Percentiles rank a stretch among this genome's conserved stretches.
Evolutionary conservation across 31 red algal species (phyloP).

Genomic region (Pterothamnion heteromorphum): DNA sequence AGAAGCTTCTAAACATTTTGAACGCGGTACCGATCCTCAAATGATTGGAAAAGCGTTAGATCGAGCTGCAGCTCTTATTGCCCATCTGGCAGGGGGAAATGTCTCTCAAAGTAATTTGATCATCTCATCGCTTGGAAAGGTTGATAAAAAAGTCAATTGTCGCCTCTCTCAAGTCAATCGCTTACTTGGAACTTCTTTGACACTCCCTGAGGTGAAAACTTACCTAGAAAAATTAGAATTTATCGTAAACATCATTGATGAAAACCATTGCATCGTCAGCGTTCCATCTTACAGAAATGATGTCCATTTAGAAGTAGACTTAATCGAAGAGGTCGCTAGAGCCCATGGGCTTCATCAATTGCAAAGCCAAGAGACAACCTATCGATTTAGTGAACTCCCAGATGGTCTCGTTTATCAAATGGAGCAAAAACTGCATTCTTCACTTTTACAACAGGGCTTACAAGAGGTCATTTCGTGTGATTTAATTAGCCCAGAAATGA

Average conservation of each 20-base stretch:
- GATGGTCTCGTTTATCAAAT: neutral
- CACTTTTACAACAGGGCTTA: neutral
- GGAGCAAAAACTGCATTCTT: neutral
- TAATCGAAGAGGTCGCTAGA: constrained; percentile 35
- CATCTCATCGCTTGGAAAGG: neutral
- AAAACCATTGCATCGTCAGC: neutral
- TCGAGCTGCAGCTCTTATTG: neutral
- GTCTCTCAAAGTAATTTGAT: neutral
- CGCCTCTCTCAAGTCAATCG: neutral
- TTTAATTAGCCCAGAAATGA: neutral
- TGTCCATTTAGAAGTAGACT: neutral
- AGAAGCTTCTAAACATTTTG: constrained; percentile 37
- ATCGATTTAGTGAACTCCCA: neutral
- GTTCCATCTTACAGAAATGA: neutral
- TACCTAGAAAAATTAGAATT: neutral
- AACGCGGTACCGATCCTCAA: constrained; percentile 35
- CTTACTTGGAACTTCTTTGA: too few relatives aligned
- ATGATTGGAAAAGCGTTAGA: neutral
- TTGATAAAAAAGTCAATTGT: neutral
- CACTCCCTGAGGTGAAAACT: neutral
- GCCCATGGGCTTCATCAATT: neutral
- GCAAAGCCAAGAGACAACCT: too few relatives aligned
- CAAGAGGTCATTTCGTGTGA: neutral
- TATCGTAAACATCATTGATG: neutral
- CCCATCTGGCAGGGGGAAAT: constrained; percentile 13